Conservation (phyloP, 2,329 filamentous ascomycete genomes). For the Tympanopsis confertula region DNA sequence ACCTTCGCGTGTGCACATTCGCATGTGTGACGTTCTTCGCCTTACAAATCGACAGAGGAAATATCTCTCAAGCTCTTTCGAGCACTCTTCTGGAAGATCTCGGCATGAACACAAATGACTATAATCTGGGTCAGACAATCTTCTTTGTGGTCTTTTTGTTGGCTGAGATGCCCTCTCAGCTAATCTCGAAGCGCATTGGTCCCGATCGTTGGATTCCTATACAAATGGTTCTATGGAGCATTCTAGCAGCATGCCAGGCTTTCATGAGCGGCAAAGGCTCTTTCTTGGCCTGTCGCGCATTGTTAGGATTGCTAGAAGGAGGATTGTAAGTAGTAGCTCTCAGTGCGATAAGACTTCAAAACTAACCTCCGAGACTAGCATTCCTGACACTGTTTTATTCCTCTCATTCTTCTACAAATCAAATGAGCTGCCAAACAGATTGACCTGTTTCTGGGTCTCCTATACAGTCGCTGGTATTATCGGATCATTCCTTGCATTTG, state of each 20-base stretch:
- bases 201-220: conserved; percentile 32
- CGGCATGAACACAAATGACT: conserved; percentile 25
- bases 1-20: conserved; percentile 25
- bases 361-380: too few relatives aligned
- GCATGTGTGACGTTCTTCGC: conserved; percentile 27
- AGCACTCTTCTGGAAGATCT: conserved; percentile 3
- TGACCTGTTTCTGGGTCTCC: conserved; percentile 62
- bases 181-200: conserved; percentile 36
- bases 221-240: conserved; percentile 33
- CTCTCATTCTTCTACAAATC: conserved; percentile 68
- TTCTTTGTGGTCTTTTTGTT: conserved; percentile 34
- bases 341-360: too few relatives aligned
- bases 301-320: conserved; percentile 27
- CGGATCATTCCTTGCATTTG: conserved; percentile 38
- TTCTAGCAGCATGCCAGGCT: conserved; percentile 34
- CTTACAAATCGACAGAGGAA: conserved; percentile 28
- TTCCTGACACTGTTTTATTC: conserved; percentile 54
- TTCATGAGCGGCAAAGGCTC: conserved; percentile 30
- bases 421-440: conserved; percentile 53
- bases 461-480: conserved; percentile 43
- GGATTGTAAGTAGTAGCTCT: conserved; percentile 5
- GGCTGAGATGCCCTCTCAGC: conserved; percentile 40
- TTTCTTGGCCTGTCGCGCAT: conserved; percentile 24
- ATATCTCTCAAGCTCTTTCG: conserved; percentile 13
- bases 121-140: conserved; percentile 35